phyloP scores from a whole-genome alignment of 2,329 filamentous ascomycete species.

The Ophiostoma ulmi region DNA sequence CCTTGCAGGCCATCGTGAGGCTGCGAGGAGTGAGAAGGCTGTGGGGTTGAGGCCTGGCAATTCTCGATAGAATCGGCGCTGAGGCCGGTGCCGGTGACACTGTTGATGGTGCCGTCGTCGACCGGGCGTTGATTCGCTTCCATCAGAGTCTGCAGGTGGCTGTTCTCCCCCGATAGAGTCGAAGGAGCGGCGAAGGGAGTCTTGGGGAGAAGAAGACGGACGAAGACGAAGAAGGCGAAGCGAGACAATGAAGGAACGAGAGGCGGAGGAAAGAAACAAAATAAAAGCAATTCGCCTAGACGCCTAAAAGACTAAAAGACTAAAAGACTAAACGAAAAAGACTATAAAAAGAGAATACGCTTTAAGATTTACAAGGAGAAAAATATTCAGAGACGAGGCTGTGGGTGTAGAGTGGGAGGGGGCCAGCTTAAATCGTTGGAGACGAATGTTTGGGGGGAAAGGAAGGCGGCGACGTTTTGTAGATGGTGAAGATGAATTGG shows the following conservation, averaged over 20 bases:
- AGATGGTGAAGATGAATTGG: constrained; percentile 14
- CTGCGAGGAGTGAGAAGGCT: not conserved
- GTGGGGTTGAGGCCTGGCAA: not conserved
- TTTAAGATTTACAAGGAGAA: constrained; percentile 14
- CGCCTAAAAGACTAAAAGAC: not conserved
- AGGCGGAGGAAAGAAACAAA: constrained; percentile 16
- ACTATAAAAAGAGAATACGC: constrained; percentile 7
- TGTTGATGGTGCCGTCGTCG: constrained; percentile 20
- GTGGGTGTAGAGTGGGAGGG: not conserved
- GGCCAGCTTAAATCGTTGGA: constrained; percentile 10
- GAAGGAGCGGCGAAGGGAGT: not conserved
- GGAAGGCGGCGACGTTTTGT: constrained; percentile 11
- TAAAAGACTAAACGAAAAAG: not conserved
- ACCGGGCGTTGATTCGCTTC: constrained; percentile 21
- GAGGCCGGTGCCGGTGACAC: constrained; percentile 16
- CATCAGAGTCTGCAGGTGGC: constrained; percentile 24
- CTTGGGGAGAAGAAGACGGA: not conserved
- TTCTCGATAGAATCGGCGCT: not conserved
- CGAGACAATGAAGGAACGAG: not conserved
- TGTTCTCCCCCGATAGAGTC: constrained; percentile 17
- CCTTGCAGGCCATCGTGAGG: constrained; percentile 17
- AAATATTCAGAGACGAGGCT: constrained; percentile 6
- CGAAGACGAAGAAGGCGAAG: not conserved
- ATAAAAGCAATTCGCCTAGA: constrained; percentile 16
- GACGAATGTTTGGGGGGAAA: not conserved